Base-by-base conservation (phyloP, 129 eudicot genomes). In the Centrapalus pauciflorus region DNA sequence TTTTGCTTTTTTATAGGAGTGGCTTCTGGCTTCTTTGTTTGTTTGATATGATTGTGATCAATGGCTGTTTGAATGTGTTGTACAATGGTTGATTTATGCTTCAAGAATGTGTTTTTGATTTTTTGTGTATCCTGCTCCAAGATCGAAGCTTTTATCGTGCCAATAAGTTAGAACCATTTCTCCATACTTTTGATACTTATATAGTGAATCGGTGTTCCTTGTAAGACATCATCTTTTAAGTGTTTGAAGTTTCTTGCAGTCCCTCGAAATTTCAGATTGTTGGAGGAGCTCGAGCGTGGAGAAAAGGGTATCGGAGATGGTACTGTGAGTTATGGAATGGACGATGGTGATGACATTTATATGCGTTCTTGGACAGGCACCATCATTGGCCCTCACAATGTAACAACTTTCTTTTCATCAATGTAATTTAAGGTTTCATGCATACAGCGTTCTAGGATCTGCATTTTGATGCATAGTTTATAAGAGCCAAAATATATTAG, bases 301-400 rank as follows among this genome's bases (percentile, higher is more conserved):
- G 96, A 89, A 64, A 86, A 83, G 80, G 95, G 96, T 55, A 89
- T 89, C 8, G 95, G 96, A 60, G 96, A 89, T 83, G 95, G 96
- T 12, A 85, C 85, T 12, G 90, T 85, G 70, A 89, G 96, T 72
- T 89, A 89, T 75, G 95, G 96, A 55, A 89, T 85, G 95, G 95
- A 89, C 72, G 95, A 89, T 69, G 88, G 94, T 35, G 96, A 89
- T 69, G 96, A 85, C 61, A 86, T 85, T 51, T 89, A 77, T 59
- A 89, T 89, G 96, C 94, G 94, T 8, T 89, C 96, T 1, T 89
- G 96, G 96, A 89, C 90, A 1, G 90, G 96, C 64, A 89, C 96
- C 72, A 85, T 89, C 59, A 83, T 89, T 50, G 96, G 95, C 35
- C 95, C 95, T 65, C 95, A 89, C 71, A 86, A 89, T 75, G 96